Evolutionary conservation across 1,284 basidiomycete genomes (phyloP).

Genomic region (Puccinia triticina): DNA sequence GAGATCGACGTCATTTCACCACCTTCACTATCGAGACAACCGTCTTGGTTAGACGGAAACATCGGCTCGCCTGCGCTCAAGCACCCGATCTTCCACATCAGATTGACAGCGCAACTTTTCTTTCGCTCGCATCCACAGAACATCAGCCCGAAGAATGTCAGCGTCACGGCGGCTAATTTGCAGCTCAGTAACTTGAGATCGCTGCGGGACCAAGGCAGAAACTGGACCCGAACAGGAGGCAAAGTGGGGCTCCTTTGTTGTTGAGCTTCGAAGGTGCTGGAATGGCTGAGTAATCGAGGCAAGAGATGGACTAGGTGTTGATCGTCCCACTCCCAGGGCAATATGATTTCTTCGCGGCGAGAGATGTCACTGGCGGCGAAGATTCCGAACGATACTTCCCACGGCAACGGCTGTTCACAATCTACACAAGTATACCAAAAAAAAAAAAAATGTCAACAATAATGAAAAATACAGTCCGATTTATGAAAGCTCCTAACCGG

Average conservation of each 20-base stretch:
- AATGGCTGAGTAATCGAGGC: constrained; percentile 65
- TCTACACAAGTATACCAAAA: constrained; percentile 54
- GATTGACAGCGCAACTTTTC: constrained; percentile 46
- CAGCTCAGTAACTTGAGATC: constrained; percentile 39
- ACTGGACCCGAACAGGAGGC: constrained; percentile 29
- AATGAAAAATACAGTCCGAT: constrained; percentile 4
- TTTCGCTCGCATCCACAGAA: constrained; percentile 49
- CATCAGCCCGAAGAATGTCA: constrained; percentile 46
- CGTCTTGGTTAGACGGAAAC: constrained; percentile 38
- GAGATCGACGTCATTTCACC: constrained; percentile 30
- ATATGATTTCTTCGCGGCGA: constrained; percentile 80
- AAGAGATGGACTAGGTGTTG: constrained; percentile 81
- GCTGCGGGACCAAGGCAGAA: constrained; percentile 41
- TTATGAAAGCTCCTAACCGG: constrained; percentile 2
- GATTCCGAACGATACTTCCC: constrained; percentile 66
- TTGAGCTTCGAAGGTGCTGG: constrained; percentile 38
- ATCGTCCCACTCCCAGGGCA: constrained; percentile 98
- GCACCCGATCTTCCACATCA: constrained; percentile 51
- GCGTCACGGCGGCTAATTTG: constrained; percentile 42
- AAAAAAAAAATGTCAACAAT: constrained; percentile 6
- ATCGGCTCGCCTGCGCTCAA: constrained; percentile 47
- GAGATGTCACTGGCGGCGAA: constrained; percentile 79
- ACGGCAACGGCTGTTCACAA: constrained; percentile 65
- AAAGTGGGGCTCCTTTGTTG: constrained; percentile 31
- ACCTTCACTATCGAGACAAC: neutral